Conservation (phyloP, 228 moss, liverwort and hornwort species). For the Sphagnum magellanicum region DNA sequence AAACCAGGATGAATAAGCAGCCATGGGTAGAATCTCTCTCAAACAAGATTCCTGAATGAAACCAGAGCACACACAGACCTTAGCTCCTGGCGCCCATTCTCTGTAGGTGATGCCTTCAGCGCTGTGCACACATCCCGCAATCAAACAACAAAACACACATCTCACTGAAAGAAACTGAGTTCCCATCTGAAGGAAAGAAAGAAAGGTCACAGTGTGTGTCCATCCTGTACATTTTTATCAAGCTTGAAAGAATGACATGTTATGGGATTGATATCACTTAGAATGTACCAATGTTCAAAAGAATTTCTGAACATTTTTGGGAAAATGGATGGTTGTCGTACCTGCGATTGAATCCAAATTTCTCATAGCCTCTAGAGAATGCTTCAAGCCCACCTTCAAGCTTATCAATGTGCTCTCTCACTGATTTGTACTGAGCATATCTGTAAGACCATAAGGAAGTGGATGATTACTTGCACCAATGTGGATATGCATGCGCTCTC, state of each 20-base stretch:
- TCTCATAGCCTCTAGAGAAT: slow-evolving; percentile 33
- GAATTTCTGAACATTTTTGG: too few relatives aligned
- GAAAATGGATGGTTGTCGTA: background rate
- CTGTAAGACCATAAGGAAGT: slow-evolving; percentile 10
- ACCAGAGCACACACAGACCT: slow-evolving; percentile 5
- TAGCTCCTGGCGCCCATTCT: slow-evolving; percentile 46
- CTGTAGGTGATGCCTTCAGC: slow-evolving; percentile 13
- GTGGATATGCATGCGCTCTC: too few relatives aligned
- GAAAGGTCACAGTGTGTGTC: too few relatives aligned
- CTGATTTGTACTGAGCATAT: slow-evolving; percentile 19
- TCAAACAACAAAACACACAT: too few relatives aligned
- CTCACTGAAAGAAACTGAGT: too few relatives aligned
- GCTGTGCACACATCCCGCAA: background rate
- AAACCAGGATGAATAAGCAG: background rate
- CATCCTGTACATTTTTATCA: too few relatives aligned
- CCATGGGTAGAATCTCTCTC: background rate
- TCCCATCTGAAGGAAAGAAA: too few relatives aligned
- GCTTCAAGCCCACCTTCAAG: slow-evolving; percentile 38
- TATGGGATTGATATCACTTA: too few relatives aligned
- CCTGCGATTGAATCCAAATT: slow-evolving; percentile 34
- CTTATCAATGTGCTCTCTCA: slow-evolving; percentile 30
- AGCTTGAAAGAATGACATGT: too few relatives aligned
- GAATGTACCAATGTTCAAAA: too few relatives aligned
- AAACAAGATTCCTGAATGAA: background rate
- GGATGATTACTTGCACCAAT: too few relatives aligned